Base-by-base conservation (phyloP, 1,284 basidiomycete genomes). In the Austroboletus niveus region DNA sequence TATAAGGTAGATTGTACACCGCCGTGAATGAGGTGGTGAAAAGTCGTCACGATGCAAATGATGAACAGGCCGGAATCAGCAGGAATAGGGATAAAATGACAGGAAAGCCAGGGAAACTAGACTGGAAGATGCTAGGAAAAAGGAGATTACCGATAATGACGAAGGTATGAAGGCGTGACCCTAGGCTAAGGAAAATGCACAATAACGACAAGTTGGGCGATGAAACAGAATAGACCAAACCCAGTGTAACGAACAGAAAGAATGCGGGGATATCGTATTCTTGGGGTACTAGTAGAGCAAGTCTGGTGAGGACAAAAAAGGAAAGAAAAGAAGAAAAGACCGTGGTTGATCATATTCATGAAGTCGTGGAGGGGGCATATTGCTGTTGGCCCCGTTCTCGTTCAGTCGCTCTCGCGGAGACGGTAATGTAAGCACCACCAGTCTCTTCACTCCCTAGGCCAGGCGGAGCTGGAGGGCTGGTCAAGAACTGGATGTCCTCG, bases 361-460 rank as follows among this genome's bases (percentile, higher is more conserved):
- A 62, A 44, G 52, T 56, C 53, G 31, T 60, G 56, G 68, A 58
- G 53, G 68, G 45, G 50, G 57, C 53, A 47, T 54, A 51, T 29
- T 64, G 64, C 31, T 56, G 55, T 50, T 69, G 62, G 57, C 63
- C 59, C 60, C 61, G 57, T 61, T 80, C 80, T 53, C 80, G 80
- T 66, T 87, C 85, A 57, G 78, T 82, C 31, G 81, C 89, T 62
- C 83, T 80, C 58, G 87, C 84, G 41, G 89, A 91, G 54, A 92
- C 77, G n/a, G 89, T 92, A 62, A 92, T 82, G 63, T 92, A 92
- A 22, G 89, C 86, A 51, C 89, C 84, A 54, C 89, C 89, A 44
- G 80, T 75, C 69, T 90, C 89, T 58, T 89, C 86, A 15, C 63
- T 69, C 39, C 73, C 73, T 41, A 89, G 71, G 53, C 87, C 87